These are phyloP conservation scores for Exophiala lecanii-corni DNA, from an alignment of 2,329 filamentous ascomycete genomes.

Conservation along the genomic window DNA sequence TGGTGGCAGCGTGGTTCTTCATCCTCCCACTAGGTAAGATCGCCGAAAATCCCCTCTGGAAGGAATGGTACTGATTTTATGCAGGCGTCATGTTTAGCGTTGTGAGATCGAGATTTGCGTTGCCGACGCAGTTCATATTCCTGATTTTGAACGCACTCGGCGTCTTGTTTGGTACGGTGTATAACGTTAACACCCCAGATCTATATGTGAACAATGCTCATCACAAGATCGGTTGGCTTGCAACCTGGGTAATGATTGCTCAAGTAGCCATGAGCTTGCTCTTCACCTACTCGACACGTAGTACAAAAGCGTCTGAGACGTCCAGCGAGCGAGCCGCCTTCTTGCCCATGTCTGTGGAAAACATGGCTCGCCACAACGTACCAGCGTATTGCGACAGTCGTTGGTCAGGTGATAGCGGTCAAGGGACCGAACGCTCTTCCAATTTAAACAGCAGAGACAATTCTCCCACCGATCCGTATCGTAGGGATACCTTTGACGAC, in stretches of 20 bases:
- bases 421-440: slow-evolving; percentile 67
- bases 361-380: slow-evolving; percentile 49
- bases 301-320: slow-evolving; percentile 33
- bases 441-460: slow-evolving; percentile 62
- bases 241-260: slow-evolving; percentile 64
- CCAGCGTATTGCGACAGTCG: slow-evolving; percentile 47
- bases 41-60: background rate
- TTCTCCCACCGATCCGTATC: slow-evolving; percentile 53
- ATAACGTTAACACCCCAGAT: slow-evolving; percentile 77
- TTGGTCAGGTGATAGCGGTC: slow-evolving; percentile 66
- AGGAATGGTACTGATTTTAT: slow-evolving; percentile 14
- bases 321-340: slow-evolving; percentile 54
- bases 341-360: slow-evolving; percentile 57
- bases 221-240: slow-evolving; percentile 80
- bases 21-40: slow-evolving; percentile 66
- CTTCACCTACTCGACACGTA: slow-evolving; percentile 53
- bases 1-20: slow-evolving; percentile 68
- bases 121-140: slow-evolving; percentile 66
- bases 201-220: slow-evolving; percentile 86
- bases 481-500: slow-evolving; percentile 46
- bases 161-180: slow-evolving; percentile 62
- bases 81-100: slow-evolving; percentile 81
- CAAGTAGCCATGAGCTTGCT: slow-evolving; percentile 68
- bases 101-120: slow-evolving; percentile 68
- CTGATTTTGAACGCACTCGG: slow-evolving; percentile 60